Base-by-base conservation (phyloP, 2,329 filamentous ascomycete species). In the Verticillium albo-atrum region DNA sequence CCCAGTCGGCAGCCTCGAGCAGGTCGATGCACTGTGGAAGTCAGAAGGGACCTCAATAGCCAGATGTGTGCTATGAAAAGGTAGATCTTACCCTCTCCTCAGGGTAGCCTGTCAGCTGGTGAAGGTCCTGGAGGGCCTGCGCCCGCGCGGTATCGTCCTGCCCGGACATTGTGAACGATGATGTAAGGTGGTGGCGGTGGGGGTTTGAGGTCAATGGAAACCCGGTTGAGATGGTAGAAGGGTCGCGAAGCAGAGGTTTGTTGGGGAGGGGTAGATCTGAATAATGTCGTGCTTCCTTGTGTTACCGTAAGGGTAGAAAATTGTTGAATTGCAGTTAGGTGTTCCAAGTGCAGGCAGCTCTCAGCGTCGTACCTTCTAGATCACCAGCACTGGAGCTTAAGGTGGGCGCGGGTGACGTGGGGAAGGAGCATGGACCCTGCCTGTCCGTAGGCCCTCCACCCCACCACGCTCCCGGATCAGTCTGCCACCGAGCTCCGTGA, bases 1-100 rank as follows among this genome's bases (percentile, higher is more conserved):
- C 82, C 88, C 89, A 92, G 64, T 82, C 76, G 67, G 82, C 86
- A 35, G 82, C 81, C 25, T 79, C 77, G 7, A 94, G 84, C 65
- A 89, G 89, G 62, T 88, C 80, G 59, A 79, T 79, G 54, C 89
- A 89, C 89, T 92, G 63, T 15, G 25, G 34, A 58, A 28, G 60
- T 63, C 32, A 62, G 57, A 47, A 35, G 42, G 27, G 35, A 27
- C 6, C 35, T 30, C n/a, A 26, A 23, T 7, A 9, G 47, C 15
- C 26, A 28, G 55, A 3, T 12, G 35, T 10, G 1, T 2, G 17
- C 10, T n/a, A 14, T 10, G 5, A 14, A 14, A 12, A 9, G 9
- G 30, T 2, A 32, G 17, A 12, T 17, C 61, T 28, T 59, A 64
- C 62, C 23, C 60, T 60, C 42, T 60, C 62, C 25, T 64, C 57